Percentiles rank a stretch among this genome's conserved stretches.
phyloP scores from a whole-genome alignment of 768 basidiomycete species.

The Coprinopsis cinerea region DNA sequence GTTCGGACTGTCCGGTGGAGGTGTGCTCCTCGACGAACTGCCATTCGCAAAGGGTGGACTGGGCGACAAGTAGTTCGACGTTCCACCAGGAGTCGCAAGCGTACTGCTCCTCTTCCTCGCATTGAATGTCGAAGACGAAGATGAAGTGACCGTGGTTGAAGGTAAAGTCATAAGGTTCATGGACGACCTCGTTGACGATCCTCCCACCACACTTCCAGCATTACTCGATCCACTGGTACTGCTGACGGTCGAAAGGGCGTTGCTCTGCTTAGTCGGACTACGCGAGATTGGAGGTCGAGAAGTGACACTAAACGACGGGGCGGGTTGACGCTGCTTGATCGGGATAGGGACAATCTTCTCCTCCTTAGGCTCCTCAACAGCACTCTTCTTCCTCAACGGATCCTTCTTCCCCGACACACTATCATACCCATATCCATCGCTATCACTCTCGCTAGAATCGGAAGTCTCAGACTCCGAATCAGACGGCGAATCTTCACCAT shows the following conservation, averaged over 20 bases:
- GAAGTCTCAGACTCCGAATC: conserved; percentile 11
- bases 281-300: conserved; percentile 45
- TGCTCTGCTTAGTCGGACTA: conserved; percentile 12
- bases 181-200: conserved; percentile 9
- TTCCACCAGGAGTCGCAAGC: conserved; percentile 20
- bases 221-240: conserved; percentile 6
- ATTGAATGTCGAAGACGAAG: conserved; percentile 3
- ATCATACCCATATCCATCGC: conserved; percentile 19
- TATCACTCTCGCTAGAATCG: conserved; percentile 19
- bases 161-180: conserved; percentile 7
- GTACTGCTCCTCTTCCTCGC: conserved; percentile 37
- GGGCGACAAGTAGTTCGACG: conserved; percentile 14
- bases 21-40: conserved; percentile 11
- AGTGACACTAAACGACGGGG: conserved; percentile 56
- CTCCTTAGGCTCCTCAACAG: conserved; percentile 12
- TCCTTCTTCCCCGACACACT: conserved; percentile 3
- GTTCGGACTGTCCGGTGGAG: conserved; percentile 5
- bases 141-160: conserved; percentile 4
- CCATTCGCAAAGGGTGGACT: conserved; percentile 14
- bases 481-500: conserved; percentile 26
- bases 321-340: conserved; percentile 50
- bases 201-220: conserved; percentile 6
- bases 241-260: conserved; percentile 3
- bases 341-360: conserved; percentile 47
- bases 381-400: background rate